phyloP scores from a whole-genome alignment of 2,329 filamentous ascomycete species.

The Colletotrichum musae region DNA sequence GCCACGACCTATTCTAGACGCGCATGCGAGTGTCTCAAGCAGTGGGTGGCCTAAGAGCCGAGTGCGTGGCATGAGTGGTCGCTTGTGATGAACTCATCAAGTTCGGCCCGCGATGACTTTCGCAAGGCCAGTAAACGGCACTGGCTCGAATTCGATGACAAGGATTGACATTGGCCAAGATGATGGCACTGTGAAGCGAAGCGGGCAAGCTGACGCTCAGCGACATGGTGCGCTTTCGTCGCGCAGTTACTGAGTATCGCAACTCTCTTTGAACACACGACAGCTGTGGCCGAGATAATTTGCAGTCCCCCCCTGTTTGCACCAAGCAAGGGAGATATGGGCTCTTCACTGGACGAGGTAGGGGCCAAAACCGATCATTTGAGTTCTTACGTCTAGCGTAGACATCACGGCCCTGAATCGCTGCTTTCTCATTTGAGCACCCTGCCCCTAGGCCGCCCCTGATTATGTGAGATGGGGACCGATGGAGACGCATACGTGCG shows the following conservation, averaged over 20 bases:
- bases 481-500: constrained; percentile 19
- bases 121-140: no score
- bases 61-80: not conserved
- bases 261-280: no score
- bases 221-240: no score
- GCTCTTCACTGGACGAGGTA: not conserved
- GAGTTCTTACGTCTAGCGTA: constrained; percentile 19
- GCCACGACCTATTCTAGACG: constrained; percentile 9
- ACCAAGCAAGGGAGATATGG: not conserved
- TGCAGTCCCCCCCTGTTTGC: no score
- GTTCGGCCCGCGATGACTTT: no score
- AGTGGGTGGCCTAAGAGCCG: constrained; percentile 3
- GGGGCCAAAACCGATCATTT: constrained; percentile 11
- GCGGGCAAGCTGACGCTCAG: no score
- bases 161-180: no score
- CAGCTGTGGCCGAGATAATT: no score
- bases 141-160: no score
- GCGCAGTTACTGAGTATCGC: no score
- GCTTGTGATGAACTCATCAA: not conserved
- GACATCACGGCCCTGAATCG: not conserved
- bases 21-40: constrained; percentile 14
- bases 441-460: not conserved
- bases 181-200: no score
- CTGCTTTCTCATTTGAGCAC: not conserved
- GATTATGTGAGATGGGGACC: constrained; percentile 27